These are phyloP conservation scores for Chytriomyces hyalinus DNA, from an alignment of 192 early-diverging fungal genomes.

Conservation along the genomic window DNA sequence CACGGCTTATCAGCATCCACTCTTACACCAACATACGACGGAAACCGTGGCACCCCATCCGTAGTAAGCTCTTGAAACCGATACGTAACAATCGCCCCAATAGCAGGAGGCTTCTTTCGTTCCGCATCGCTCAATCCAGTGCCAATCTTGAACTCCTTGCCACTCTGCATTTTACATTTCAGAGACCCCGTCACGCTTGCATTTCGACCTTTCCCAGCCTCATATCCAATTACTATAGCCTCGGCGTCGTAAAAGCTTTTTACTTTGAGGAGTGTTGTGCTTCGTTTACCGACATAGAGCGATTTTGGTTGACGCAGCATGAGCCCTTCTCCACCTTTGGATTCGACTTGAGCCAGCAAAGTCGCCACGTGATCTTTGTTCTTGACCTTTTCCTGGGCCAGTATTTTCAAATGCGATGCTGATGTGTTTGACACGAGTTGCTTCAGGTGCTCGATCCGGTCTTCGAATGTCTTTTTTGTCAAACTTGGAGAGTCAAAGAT, in stretches of 20 bases:
- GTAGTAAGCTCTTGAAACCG: slow-evolving; percentile 56
- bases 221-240: slow-evolving; percentile 61
- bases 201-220: slow-evolving; percentile 65
- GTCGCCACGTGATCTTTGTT: slow-evolving; percentile 50
- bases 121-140: slow-evolving; percentile 70
- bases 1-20: slow-evolving; percentile 46
- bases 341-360: slow-evolving; percentile 59
- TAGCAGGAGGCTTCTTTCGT: slow-evolving; percentile 60
- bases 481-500: slow-evolving; percentile 70
- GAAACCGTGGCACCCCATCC: slow-evolving; percentile 53
- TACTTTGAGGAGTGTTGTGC: slow-evolving; percentile 66
- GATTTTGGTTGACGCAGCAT: slow-evolving; percentile 60
- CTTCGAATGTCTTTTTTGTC: slow-evolving; percentile 53
- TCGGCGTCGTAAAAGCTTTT: slow-evolving; percentile 78
- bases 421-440: slow-evolving; percentile 39
- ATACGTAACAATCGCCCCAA: slow-evolving; percentile 55
- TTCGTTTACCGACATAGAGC: slow-evolving; percentile 56
- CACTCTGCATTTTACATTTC: slow-evolving; percentile 64
- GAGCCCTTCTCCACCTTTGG: slow-evolving; percentile 70
- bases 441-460: slow-evolving; percentile 53
- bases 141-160: slow-evolving; percentile 69
- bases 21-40: slow-evolving; percentile 48
- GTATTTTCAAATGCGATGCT: slow-evolving; percentile 42
- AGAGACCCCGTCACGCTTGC: slow-evolving; percentile 61
- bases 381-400: slow-evolving; percentile 55